A percentile compares a stretch with the other conserved stretches of the same genome.
phyloP scores from a whole-genome alignment of 345 rosid species.

The Abelmoschus esculentus region DNA sequence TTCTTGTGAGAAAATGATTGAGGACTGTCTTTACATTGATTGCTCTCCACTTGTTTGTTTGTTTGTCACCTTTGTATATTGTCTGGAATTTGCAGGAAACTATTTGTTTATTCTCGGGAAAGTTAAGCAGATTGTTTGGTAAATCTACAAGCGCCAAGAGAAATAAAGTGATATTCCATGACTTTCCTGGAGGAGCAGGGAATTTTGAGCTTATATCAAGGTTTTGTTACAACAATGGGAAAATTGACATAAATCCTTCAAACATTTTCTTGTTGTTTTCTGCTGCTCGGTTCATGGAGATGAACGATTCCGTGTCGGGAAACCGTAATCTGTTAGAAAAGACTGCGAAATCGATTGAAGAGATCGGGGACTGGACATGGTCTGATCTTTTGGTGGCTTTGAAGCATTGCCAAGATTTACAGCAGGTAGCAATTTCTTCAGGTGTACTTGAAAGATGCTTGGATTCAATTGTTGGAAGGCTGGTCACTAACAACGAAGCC shows the following conservation, averaged over 20 bases:
- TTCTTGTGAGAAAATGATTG: conserved; percentile 13
- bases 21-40: conserved; percentile 8
- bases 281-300: conserved; percentile 76
- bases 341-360: conserved; percentile 58
- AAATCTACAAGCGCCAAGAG: conserved; percentile 36
- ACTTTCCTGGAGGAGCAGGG: conserved; percentile 78
- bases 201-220: conserved; percentile 65
- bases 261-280: conserved; percentile 48
- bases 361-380: conserved; percentile 69
- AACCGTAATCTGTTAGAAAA: conserved; percentile 36
- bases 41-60: background rate
- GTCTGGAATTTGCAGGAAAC: conserved; percentile 44
- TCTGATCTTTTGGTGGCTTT: conserved; percentile 58
- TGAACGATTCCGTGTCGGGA: conserved; percentile 31
- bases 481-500: conserved; percentile 44
- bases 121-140: conserved; percentile 52
- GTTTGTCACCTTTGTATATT: too few species aligned
- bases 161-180: conserved; percentile 66
- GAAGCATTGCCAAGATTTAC: conserved; percentile 58
- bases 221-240: conserved; percentile 71
- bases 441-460: conserved; percentile 37
- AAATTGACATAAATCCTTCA: conserved; percentile 39
- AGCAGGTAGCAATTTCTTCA: conserved; percentile 21
- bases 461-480: conserved; percentile 54
- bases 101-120: conserved; percentile 51